Evolutionary conservation across 2,329 filamentous ascomycete genomes (phyloP), one percentile per base, ranked within the genome.

Genomic region (Curvularia hawaiiensis): DNA sequence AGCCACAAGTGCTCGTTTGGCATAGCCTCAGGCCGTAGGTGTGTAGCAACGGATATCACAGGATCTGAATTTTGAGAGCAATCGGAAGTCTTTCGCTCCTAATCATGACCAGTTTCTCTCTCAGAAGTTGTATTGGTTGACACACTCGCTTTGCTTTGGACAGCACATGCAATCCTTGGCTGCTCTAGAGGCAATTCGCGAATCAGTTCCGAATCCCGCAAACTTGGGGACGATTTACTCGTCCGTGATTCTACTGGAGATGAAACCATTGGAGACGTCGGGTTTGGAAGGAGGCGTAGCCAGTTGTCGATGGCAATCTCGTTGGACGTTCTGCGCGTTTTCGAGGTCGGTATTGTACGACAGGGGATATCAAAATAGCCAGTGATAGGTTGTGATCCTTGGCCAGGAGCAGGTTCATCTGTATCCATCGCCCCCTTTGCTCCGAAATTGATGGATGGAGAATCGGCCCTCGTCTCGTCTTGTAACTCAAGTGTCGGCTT

Each of bases 61-160:
- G 50, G 44, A 11, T 52, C 59, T 50, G 62, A 39, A n/a, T 51
- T 60, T 43, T 46, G 55, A 38, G 54, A 51, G 8, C 62, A 43
- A 26, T 52, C 31, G 9, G 45, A 39, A 18, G 58, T 63, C 11
- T 51, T 52, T 51, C 52, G 38, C 54, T 54, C 55, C n/a, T 53
- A 24, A 26, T 7, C 11, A 6, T 31, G 7, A 20, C 10, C 28
- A 22, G n/a, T n/a, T 16, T 20, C 6, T 18, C 4, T 4, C 14
- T 4, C 16, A 14, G n/a, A 46, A 0, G 3, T 16, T 18, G 18
- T 11, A 1, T 11, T 31, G 30, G 3, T 18, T 31, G 28, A 14
- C 1, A 14, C 18, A 33, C 11, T 22, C 26, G 28, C 20, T 46
- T 11, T 8, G 28, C 26, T 10, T 7, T 46, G 26, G 26, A 26